These are phyloP conservation scores for Boletus subparvulus DNA, from an alignment of 768 basidiomycete species.

Conservation along the genomic window DNA sequence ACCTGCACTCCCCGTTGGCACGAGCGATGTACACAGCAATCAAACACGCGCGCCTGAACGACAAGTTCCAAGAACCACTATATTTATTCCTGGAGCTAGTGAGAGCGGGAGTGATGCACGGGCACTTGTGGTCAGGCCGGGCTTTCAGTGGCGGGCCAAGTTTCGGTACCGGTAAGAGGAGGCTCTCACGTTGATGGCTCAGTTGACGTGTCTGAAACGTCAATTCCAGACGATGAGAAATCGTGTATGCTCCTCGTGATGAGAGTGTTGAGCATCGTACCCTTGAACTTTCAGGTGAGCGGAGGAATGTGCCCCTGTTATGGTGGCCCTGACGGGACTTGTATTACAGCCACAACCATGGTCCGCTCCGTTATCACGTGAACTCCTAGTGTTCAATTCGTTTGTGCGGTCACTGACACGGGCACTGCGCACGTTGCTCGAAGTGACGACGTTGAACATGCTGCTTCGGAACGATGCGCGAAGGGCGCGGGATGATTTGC, in stretches of 20 bases:
- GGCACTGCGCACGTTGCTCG: slow-evolving; percentile 84
- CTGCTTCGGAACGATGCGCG: slow-evolving; percentile 86
- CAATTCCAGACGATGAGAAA: slow-evolving; percentile 81
- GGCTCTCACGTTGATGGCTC: slow-evolving; percentile 32
- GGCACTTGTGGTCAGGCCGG: slow-evolving; percentile 83
- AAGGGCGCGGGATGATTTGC: slow-evolving; percentile 81
- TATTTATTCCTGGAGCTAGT: slow-evolving; percentile 95
- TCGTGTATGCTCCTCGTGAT: slow-evolving; percentile 94
- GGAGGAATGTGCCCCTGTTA: no score
- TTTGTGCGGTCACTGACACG: slow-evolving; percentile 91
- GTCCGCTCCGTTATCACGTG: slow-evolving; percentile 95
- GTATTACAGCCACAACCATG: slow-evolving; percentile 73
- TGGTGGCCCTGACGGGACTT: slow-evolving; percentile 12
- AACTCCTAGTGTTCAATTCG: slow-evolving; percentile 96
- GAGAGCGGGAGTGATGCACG: slow-evolving; percentile 95
- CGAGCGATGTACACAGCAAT: slow-evolving; percentile 88
- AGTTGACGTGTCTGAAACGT: slow-evolving; percentile 21
- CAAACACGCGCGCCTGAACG: slow-evolving; percentile 77
- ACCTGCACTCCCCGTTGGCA: slow-evolving; percentile 86
- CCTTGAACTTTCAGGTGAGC: slow-evolving; percentile 87
- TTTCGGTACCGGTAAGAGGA: slow-evolving; percentile 76
- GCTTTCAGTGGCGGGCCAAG: slow-evolving; percentile 94
- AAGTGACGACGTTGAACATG: slow-evolving; percentile 92
- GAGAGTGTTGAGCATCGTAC: slow-evolving; percentile 94
- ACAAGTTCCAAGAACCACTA: slow-evolving; percentile 97